Evolutionary conservation across 805 yeast genomes (phyloP), one percentile per base, ranked within the genome.

Genomic region (Starmerella powellii): DNA sequence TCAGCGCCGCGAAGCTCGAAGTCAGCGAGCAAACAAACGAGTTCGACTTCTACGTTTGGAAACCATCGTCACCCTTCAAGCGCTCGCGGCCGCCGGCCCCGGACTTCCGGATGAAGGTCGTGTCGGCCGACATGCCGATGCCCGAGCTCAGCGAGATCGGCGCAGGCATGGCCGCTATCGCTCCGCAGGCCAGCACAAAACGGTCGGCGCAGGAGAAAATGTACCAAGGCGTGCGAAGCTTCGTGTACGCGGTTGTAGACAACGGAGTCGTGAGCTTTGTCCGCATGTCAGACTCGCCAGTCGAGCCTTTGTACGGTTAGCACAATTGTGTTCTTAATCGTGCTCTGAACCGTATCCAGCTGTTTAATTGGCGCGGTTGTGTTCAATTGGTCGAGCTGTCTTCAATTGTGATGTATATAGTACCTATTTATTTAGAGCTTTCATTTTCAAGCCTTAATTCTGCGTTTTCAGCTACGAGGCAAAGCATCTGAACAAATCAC

Each of bases 31-130:
- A 40, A 6, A 42, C 56, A 4, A 23, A 23, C 18, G n/a, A 13
- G n/a, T 61, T 80, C 2, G 64, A 72, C 0, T 86, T 67, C 52
- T 68, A 80, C 53, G 81, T 83, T 2, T 87, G 95, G 95, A 85
- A 82, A 57, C 96, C 97, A 1, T 45, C 55, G 4, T 52, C 81
- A 0, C 61, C 65, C 2, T 87, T 81, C 63, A 77, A 76, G 45
- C 85, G 85, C 52, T 76, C 74, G 27, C 53, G 56, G 18, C 93
- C 94, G 1, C 59, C 60, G 0, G 49, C 40, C n/a, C 94, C 95
- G 1, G 87, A 87, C 57, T 87, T 73, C 56, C 84, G 78, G 51
- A 61, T 88, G 1, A 67, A 73, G 2, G 73, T 84, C 0, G 67
- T 74, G 13, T 71, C 75, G 33, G 62, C 68, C 1, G 43, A 54